These are phyloP conservation scores for Penicillium lividum DNA, from an alignment of 495 filamentous ascomycete species.

Conservation along the genomic window DNA sequence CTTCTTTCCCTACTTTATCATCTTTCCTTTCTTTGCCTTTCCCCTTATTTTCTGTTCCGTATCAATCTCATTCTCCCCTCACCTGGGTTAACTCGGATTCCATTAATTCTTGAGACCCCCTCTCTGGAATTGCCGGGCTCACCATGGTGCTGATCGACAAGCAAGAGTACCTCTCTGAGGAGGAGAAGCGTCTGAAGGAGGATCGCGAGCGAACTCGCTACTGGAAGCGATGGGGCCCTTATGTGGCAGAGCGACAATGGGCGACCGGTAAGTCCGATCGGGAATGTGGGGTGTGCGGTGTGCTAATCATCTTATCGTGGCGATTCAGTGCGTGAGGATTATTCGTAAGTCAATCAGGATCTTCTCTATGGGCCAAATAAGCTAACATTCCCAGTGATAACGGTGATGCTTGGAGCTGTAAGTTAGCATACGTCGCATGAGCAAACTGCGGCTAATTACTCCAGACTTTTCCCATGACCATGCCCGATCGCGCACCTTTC, in stretches of 20 bases:
- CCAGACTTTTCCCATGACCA: conserved; percentile 91
- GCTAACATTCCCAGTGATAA: conserved; percentile 51
- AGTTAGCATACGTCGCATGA: conserved; percentile 33
- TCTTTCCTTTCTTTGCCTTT: neutral
- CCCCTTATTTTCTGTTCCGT: neutral
- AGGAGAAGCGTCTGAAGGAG: conserved; percentile 86
- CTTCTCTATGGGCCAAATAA: neutral
- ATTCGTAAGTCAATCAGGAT: conserved; percentile 60
- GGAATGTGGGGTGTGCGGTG: conserved; percentile 2
- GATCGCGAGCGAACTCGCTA: conserved; percentile 67
- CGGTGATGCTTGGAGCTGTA: conserved; percentile 95
- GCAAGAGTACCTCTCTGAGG: conserved; percentile 78
- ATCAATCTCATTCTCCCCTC: no score
- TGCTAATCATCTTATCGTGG: conserved; percentile 28
- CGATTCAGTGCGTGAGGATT: conserved; percentile 83
- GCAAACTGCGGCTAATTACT: conserved; percentile 1
- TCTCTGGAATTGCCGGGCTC: conserved; percentile 9
- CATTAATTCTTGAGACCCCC: neutral
- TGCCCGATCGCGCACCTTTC: conserved; percentile 80
- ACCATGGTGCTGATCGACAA: conserved; percentile 86
- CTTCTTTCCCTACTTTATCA: neutral
- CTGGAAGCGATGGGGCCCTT: conserved; percentile 92
- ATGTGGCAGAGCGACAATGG: conserved; percentile 74
- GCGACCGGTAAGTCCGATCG: conserved; percentile 64
- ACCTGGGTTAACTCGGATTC: neutral